Evolutionary conservation across 2,329 filamentous ascomycete species (phyloP).

Genomic region (Remersonia thermophila): DNA sequence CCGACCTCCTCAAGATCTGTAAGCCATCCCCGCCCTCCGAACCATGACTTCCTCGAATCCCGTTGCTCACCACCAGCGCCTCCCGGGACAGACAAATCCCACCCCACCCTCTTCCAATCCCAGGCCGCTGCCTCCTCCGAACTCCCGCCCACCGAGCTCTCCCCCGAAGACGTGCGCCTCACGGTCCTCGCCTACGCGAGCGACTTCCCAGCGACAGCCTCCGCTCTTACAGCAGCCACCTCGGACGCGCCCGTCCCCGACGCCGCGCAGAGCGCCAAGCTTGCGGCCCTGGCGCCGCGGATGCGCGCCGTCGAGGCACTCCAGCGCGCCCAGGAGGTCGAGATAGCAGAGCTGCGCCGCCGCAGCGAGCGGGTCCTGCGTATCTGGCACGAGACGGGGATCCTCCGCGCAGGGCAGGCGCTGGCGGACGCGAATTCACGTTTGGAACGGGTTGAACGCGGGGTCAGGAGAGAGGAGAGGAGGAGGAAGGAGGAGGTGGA

Average conservation of each 20-base stretch:
- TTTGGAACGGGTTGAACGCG: slow-evolving; percentile 52
- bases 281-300: slow-evolving; percentile 47
- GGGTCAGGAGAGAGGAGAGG: slow-evolving; percentile 49
- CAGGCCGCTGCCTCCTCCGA: slow-evolving; percentile 12
- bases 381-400: slow-evolving; percentile 60
- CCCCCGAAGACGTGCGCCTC: slow-evolving; percentile 38
- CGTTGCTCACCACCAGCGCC: too few relatives aligned
- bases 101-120: slow-evolving; percentile 42
- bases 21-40: too few relatives aligned
- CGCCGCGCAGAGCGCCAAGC: slow-evolving; percentile 37
- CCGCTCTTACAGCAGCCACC: slow-evolving; percentile 41
- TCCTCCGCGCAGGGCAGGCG: slow-evolving; percentile 54
- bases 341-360: slow-evolving; percentile 50
- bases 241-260: slow-evolving; percentile 46
- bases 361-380: slow-evolving; percentile 52
- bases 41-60: too few relatives aligned
- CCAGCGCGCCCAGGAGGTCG: slow-evolving; percentile 48
- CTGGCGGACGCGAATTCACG: slow-evolving; percentile 62
- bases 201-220: slow-evolving; percentile 42
- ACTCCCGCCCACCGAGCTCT: slow-evolving; percentile 37
- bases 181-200: slow-evolving; percentile 45
- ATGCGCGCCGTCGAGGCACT: slow-evolving; percentile 49
- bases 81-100: slow-evolving; percentile 36
- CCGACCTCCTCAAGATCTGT: slow-evolving; percentile 50
- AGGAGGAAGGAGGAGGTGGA: slow-evolving; percentile 38